Base-by-base conservation (phyloP, 306 rosid species). In the Canavalia ensiformis region DNA sequence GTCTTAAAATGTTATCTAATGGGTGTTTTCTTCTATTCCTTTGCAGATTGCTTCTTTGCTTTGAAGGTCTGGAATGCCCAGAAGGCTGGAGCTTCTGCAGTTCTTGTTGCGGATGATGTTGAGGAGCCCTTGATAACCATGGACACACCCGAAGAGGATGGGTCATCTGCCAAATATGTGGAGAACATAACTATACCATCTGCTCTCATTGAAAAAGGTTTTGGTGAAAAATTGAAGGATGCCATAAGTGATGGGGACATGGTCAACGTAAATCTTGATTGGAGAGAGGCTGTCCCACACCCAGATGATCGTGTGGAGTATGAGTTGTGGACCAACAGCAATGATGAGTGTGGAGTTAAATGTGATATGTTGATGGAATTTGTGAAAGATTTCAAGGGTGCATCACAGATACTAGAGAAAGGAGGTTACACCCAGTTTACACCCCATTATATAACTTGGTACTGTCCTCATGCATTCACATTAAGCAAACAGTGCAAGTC, bases 61-160 rank as follows among this genome's bases (percentile, higher is more conserved):
- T 84, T 93, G 88, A 95, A 95, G 90, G 99, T 92, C 30, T 95
- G 98, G 99, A 95, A 95, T 87, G 99, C 99, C 79, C 99, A 95
- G 88, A 93, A 90, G 83, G 99, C 98, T 8, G 99, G 99, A 67
- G 99, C 98, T 77, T 90, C 97, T 81, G 98, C 99, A 68, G 99
- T 95, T 87, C 99, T 95, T 77, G 98, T 95, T 34, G 97, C 99
- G 8, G 99, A 95, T 87, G 75, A 92, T 83, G 8, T 92, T 52
- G 98, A 93, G 78, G 99, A 95, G 76, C 68, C 82, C 50, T 86
- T 95, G 63, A 95, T 95, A 68, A 95, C 99, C 42, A 95, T 95
- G 99, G 99, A 95, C 85, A 84, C 99, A 30, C 99, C 99, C 18
- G 94, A 86, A 81, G 99, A 89, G 77, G 99, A 93, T 81, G 91